Evolutionary conservation across 1,284 basidiomycete species (phyloP), one percentile per base, ranked within the genome.

Genomic region (Leccinum insolens): DNA sequence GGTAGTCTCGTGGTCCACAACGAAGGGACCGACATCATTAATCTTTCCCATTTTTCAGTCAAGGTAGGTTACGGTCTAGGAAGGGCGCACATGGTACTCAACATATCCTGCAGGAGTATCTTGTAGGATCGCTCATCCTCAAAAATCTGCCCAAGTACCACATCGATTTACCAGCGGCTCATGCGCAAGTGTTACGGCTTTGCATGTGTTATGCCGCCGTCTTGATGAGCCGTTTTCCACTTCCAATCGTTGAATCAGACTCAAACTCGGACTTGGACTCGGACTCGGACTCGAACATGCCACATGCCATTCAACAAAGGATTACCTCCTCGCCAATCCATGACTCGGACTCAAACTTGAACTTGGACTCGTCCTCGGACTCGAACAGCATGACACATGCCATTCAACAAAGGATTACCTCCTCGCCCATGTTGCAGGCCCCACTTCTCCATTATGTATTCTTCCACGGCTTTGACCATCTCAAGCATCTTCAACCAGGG

Each of bases 21-120:
- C 34, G 64, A 71, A 28, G 34, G 55, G n/a, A 71, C 66, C 2
- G 65, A 63, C n/a, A n/a, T 65, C 1, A 15, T 71, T n/a, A 66
- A 15, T 17, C 44, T 71, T 3, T 72, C 71, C 7, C 70, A 71
- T 52, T 71, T 71, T 55, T 72, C 69, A 15, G 71, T 71, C 20
- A 72, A 71, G 63, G 71, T 71, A 44, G 37, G 58, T 22, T 2
- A 11, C 11, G n/a, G 46, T 1, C n/a, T 1, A 6, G 15, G 12
- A 9, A 22, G 2, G n/a, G 22, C 5, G 3, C n/a, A 25, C 15
- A 15, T 58, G 14, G 25, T 58, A 15, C 25, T 58, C 57, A 58
- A 58, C 39, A 14, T 17, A 37, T 37, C 34, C 1, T 37, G 34
- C 34, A 37, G 34, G 34, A 37, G 34, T 37, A 37, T 37, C 34